A percentile compares a stretch with the other conserved stretches of the same genome.
These are phyloP conservation scores for Ceratocystis ficicola DNA, from an alignment of 2,329 filamentous ascomycete genomes.

Conservation along the genomic window DNA sequence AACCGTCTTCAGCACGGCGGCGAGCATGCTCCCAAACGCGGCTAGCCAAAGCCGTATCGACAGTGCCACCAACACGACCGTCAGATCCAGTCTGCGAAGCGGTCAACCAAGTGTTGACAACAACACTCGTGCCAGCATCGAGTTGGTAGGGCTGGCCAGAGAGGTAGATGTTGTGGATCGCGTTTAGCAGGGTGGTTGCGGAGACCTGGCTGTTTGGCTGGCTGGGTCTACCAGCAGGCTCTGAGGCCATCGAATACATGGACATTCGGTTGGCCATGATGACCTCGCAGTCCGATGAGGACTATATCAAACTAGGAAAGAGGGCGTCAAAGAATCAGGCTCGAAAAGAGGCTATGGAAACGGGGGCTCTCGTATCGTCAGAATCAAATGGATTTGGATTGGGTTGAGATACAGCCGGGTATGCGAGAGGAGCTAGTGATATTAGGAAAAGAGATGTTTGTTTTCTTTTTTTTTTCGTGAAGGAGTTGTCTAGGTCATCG, in stretches of 20 bases:
- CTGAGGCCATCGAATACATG: conserved; percentile 55
- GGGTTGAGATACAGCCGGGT: background rate
- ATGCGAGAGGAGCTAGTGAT: background rate
- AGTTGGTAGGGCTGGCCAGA: conserved; percentile 71
- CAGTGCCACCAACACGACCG: conserved; percentile 59
- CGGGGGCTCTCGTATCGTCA: background rate
- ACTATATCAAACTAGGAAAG: background rate
- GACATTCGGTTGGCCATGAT: conserved; percentile 54
- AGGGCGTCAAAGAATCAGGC: background rate
- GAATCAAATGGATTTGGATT: background rate
- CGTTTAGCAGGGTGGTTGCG: conserved; percentile 83
- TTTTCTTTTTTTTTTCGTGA: background rate
- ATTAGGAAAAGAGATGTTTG: background rate
- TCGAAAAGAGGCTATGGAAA: background rate
- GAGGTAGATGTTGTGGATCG: conserved; percentile 78
- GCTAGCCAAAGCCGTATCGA: conserved; percentile 65
- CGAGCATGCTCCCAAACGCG: conserved; percentile 95
- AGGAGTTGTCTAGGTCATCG: background rate
- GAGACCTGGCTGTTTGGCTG: conserved; percentile 61
- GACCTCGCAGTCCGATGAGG: conserved; percentile 15
- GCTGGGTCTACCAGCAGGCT: conserved; percentile 43
- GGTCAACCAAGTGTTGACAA: conserved; percentile 92
- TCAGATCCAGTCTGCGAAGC: conserved; percentile 58
- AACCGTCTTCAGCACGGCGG: conserved; percentile 87
- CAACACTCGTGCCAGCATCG: conserved; percentile 80